Evolutionary conservation across 2,329 filamentous ascomycete species (phyloP).

Genomic region (Fusarium fracticaudum): DNA sequence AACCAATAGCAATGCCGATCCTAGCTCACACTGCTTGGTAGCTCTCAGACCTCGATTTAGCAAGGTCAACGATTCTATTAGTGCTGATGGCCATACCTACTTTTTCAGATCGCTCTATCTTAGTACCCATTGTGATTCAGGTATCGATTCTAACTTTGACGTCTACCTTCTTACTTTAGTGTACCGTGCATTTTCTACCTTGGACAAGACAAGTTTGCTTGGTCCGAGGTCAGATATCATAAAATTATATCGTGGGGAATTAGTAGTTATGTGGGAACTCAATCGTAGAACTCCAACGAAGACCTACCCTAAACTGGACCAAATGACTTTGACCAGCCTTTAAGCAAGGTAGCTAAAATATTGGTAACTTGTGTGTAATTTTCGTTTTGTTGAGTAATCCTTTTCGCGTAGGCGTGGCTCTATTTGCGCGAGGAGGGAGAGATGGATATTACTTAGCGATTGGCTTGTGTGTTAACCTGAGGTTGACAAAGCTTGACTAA

Average conservation of each 20-base stretch:
- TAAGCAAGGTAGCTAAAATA: not conserved
- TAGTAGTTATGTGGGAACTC: not conserved
- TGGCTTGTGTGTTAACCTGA: not conserved
- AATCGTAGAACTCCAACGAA: not conserved
- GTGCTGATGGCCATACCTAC: not conserved
- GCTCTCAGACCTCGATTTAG: not conserved
- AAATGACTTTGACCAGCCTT: not conserved
- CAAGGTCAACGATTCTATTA: not conserved
- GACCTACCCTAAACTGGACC: not conserved
- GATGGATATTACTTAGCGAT: not conserved
- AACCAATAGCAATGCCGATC: not conserved
- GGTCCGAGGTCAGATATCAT: not conserved
- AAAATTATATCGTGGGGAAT: not conserved
- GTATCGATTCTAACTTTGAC: not conserved
- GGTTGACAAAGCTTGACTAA: not conserved
- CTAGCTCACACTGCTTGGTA: not conserved
- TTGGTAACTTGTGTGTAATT: not conserved
- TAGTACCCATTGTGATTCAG: not conserved
- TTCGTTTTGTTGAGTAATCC: not conserved
- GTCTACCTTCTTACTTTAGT: not conserved
- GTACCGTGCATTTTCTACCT: not conserved
- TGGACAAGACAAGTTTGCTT: not conserved
- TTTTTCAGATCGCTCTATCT: not conserved
- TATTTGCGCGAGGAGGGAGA: not conserved
- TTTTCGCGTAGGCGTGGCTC: too few relatives aligned